Evolutionary conservation across 2,329 filamentous ascomycete species (phyloP).

Genomic region (Paraphaeosphaeria minitans): DNA sequence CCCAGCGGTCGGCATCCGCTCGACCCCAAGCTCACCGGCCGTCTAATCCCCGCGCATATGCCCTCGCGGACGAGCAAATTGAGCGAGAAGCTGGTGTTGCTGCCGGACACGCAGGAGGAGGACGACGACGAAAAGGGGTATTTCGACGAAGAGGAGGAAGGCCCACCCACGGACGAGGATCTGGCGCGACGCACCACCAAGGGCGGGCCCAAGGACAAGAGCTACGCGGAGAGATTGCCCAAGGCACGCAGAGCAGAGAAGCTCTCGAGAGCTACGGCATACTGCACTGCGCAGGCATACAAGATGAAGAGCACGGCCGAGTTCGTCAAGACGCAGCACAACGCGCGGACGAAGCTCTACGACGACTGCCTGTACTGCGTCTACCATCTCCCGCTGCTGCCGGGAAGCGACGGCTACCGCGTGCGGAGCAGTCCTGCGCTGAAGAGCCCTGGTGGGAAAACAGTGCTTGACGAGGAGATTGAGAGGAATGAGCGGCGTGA

Average conservation of each 20-base stretch:
- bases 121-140: conserved; percentile 58
- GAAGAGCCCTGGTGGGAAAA: conserved; percentile 91
- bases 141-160: conserved; percentile 63
- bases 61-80: conserved; percentile 91
- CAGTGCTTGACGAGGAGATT: conserved; percentile 91
- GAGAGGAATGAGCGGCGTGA: conserved; percentile 88
- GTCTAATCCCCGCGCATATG: conserved; percentile 64
- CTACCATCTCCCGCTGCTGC: conserved; percentile 87
- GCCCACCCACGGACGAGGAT: conserved; percentile 72
- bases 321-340: conserved; percentile 86
- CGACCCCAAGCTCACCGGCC: conserved; percentile 61
- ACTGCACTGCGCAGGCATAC: conserved; percentile 93
- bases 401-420: conserved; percentile 84
- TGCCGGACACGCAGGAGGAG: conserved; percentile 75
- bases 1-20: conserved; percentile 58
- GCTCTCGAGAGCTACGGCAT: conserved; percentile 87
- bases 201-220: conserved; percentile 74
- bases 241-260: conserved; percentile 88
- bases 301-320: conserved; percentile 86
- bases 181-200: conserved; percentile 65
- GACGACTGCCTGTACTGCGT: conserved; percentile 97
- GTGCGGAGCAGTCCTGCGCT: conserved; percentile 88
- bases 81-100: conserved; percentile 92
- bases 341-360: conserved; percentile 92
- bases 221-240: conserved; percentile 89